Evolutionary conservation across 2,329 filamentous ascomycete genomes (phyloP), one percentile per base, ranked within the genome.

Genomic region (Aureobasidium sp.): DNA sequence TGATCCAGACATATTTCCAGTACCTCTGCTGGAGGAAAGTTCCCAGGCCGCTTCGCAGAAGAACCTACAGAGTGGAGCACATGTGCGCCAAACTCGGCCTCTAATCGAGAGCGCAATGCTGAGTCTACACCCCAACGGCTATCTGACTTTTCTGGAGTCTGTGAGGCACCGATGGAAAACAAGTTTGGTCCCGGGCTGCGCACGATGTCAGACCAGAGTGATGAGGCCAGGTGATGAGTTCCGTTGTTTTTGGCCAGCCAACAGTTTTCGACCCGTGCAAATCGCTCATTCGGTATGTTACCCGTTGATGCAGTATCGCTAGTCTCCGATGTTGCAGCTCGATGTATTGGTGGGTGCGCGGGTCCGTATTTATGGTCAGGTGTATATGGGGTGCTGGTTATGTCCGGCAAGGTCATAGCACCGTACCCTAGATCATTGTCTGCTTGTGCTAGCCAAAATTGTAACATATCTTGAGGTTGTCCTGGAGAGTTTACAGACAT

Each of bases 1-100:
- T 80, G 74, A 65, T 81, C 79, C 21, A 82, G 66, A 9, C 78
- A 77, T 67, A 81, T 81, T 61, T 81, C 79, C 11, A 82, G 69
- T 8, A 81, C 77, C 64, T 81, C 79, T 4, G 78, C 76, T 2
- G 79, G 78, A 37, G 79, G 66, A 66, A 72, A 38, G 65, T 69
- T 65, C 47, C 70, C 65, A 43, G 67, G 51, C 43, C 68, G 61
- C 46, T 63, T 57, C 64, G 67, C 13, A 64, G 68, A 63, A 4
- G 60, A 66, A n/a, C 47, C 60, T 23, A 64, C 25, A 19, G 40
- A 6, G 19, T 51, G 66, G 13, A 65, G 54, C 11, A 65, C 61
- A 35, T 67, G 64, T 4, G 69, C 65, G 9, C 66, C 65, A 57
- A 62, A 64, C 67, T 68, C 46, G 71, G 54, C 37, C 54, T 75